Evolutionary conservation across 192 early-diverging fungal species (phyloP).

Genomic region (Lobosporangium transversale): DNA sequence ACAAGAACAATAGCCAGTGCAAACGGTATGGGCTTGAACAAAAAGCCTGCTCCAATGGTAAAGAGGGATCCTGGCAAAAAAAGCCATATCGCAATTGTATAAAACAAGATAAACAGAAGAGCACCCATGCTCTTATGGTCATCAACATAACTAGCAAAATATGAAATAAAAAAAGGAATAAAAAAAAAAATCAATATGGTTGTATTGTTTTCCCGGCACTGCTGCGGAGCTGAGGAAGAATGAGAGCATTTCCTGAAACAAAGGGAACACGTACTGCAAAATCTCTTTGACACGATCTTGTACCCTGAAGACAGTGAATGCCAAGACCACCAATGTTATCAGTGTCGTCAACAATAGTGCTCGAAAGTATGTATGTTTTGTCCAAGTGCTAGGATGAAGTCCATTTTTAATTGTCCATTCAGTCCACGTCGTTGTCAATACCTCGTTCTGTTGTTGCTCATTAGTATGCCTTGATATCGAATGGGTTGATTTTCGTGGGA

Average conservation of each 20-base stretch:
- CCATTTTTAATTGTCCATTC: constrained; percentile 38
- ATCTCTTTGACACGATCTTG: constrained; percentile 59
- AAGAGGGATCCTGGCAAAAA: constrained; percentile 51
- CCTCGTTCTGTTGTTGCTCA: not conserved
- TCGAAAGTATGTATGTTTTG: constrained; percentile 27
- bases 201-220: too few species aligned
- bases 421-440: constrained; percentile 11
- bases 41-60: constrained; percentile 55
- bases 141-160: constrained; percentile 40
- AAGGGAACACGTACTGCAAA: constrained; percentile 35
- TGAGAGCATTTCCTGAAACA: too few species aligned
- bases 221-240: too few species aligned
- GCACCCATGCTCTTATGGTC: constrained; percentile 24
- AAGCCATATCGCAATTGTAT: constrained; percentile 36
- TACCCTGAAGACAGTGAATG: constrained; percentile 48
- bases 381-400: constrained; percentile 42
- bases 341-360: constrained; percentile 10
- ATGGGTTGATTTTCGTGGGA: constrained; percentile 9
- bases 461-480: not conserved
- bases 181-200: too few species aligned
- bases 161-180: not conserved
- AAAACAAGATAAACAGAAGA: constrained; percentile 34
- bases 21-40: constrained; percentile 56
- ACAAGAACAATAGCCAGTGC: constrained; percentile 45
- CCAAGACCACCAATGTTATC: constrained; percentile 27